phyloP scores from a whole-genome alignment of 2,329 filamentous ascomycete species.

The Sclerotinia sclerotiorum region DNA sequence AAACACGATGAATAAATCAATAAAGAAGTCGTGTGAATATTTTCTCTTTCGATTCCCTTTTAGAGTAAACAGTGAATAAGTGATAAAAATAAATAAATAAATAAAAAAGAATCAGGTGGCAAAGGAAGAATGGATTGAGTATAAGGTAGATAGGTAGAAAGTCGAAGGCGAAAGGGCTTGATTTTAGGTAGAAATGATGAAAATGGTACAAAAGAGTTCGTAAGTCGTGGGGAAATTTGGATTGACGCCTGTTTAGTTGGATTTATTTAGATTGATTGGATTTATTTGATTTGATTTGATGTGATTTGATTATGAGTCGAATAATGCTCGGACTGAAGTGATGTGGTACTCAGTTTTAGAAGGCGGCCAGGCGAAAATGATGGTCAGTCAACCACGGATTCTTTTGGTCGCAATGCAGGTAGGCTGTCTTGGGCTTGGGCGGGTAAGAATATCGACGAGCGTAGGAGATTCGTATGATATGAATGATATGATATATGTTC shows the following conservation, averaged over 20 bases:
- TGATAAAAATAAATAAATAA: not conserved
- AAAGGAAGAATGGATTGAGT: not conserved
- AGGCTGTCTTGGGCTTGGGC: not conserved
- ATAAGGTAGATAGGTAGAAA: too few species aligned
- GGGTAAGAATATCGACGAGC: not conserved
- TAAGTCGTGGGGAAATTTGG: conserved; percentile 8
- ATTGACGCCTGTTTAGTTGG: not conserved
- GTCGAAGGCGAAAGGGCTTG: not conserved
- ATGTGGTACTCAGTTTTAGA: not conserved
- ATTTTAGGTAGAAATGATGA: conserved; percentile 19
- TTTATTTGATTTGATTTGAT: not conserved
- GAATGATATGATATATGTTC: not conserved
- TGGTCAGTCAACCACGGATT: not conserved
- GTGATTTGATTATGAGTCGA: conserved; percentile 1
- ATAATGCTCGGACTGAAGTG: not conserved
- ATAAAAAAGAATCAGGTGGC: not conserved
- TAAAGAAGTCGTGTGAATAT: not conserved
- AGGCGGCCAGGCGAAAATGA: conserved; percentile 6
- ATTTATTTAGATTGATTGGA: not conserved
- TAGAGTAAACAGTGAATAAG: not conserved
- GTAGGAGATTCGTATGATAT: not conserved
- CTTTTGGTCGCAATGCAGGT: not conserved
- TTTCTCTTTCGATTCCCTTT: not conserved
- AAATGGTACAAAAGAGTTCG: not conserved
- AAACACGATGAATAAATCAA: not conserved